A percentile compares a stretch with the other conserved stretches of the same genome.
Conservation (phyloP, 2,329 filamentous ascomycete species). For the Septoria petroselini region DNA sequence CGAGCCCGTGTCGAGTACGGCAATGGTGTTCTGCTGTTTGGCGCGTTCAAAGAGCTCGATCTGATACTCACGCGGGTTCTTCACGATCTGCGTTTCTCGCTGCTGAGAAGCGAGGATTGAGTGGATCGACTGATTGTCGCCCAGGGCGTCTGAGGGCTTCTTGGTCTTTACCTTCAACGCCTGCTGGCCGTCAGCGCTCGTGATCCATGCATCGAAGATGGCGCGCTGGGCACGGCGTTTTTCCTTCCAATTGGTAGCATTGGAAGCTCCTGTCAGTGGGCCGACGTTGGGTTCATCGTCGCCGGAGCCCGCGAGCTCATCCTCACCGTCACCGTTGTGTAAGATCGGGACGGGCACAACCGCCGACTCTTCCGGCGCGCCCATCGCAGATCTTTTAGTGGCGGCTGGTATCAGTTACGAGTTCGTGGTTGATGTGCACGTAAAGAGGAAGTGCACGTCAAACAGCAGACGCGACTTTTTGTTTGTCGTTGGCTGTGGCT, state of each 20-base stretch:
- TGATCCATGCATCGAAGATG: constrained; percentile 44
- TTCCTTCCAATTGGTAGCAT: constrained; percentile 35
- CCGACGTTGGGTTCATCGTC: constrained; percentile 25
- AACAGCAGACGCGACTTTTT: background rate
- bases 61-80: constrained; percentile 84
- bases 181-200: constrained; percentile 44
- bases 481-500: constrained; percentile 3
- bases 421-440: too few species aligned
- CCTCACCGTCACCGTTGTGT: constrained; percentile 1
- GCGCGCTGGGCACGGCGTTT: constrained; percentile 44
- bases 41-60: constrained; percentile 85
- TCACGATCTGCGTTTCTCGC: constrained; percentile 57
- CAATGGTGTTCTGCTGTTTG: constrained; percentile 81
- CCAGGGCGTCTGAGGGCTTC: constrained; percentile 34
- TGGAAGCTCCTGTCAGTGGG: constrained; percentile 7
- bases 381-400: constrained; percentile 11
- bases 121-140: constrained; percentile 53
- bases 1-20: constrained; percentile 90
- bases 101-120: constrained; percentile 54
- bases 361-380: constrained; percentile 9
- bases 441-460: background rate
- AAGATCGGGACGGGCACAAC: background rate
- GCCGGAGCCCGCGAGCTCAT: constrained; percentile 22
- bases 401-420: too few species aligned
- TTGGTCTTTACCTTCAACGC: constrained; percentile 43